A percentile compares a stretch with the other conserved stretches of the same genome.
Conservation (phyloP, 768 basidiomycete genomes). For the Clitopilus hobsonii region DNA sequence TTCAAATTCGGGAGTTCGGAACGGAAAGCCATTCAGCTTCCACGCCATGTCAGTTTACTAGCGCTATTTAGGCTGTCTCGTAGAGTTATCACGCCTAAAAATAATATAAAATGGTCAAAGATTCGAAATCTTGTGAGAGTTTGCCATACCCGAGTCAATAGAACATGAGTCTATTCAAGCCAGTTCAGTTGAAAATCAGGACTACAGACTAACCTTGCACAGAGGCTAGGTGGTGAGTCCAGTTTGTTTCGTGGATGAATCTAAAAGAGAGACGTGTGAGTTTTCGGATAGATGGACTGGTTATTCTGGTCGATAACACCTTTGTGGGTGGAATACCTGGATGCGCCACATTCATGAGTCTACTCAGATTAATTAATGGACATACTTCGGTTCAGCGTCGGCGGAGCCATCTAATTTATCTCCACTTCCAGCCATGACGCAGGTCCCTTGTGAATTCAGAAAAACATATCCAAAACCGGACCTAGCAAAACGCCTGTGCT, state of each 20-base stretch:
- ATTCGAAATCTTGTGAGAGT: not conserved
- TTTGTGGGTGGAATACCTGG: not conserved
- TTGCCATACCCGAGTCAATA: not conserved
- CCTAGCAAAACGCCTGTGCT: not conserved
- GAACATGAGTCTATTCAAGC: too few species aligned
- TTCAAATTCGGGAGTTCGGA: not conserved
- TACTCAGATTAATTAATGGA: not conserved
- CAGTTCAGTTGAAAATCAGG: not conserved
- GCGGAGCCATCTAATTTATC: too few species aligned
- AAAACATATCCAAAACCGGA: not conserved
- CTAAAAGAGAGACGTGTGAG: too few species aligned
- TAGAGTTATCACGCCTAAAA: not conserved
- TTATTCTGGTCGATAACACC: too few species aligned
- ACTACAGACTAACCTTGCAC: too few species aligned
- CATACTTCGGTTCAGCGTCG: too few species aligned
- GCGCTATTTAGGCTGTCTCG: not conserved
- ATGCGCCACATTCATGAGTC: not conserved
- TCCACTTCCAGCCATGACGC: too few species aligned
- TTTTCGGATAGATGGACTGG: too few species aligned
- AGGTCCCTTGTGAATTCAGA: too few species aligned
- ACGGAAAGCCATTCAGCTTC: not conserved
- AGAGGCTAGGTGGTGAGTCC: too few species aligned
- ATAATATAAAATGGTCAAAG: too few species aligned
- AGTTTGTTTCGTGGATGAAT: too few species aligned
- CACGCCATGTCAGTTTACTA: not conserved